These are phyloP conservation scores for Leishmania aethiopica DNA, from an alignment of 208 protist species.

Conservation along the genomic window DNA sequence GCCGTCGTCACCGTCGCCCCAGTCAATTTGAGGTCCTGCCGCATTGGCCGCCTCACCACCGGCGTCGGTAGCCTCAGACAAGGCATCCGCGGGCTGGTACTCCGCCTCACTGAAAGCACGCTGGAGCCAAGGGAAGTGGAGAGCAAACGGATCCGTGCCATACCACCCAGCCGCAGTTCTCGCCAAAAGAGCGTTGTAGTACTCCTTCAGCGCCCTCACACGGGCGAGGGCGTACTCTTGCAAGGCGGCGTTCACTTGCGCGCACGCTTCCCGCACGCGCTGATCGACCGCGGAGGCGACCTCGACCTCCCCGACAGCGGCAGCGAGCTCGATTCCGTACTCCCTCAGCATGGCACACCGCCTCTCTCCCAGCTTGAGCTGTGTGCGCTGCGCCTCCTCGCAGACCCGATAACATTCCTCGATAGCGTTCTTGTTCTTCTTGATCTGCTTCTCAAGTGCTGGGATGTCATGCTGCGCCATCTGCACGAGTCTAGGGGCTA, in stretches of 20 bases:
- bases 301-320: constrained; percentile 4
- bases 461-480: constrained; percentile 76
- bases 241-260: constrained; percentile 31
- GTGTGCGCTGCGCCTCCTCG: constrained; percentile 49
- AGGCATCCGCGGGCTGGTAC: constrained; percentile 1
- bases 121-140: constrained; percentile 70
- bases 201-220: constrained; percentile 31
- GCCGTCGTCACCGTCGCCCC: constrained; percentile 52
- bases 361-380: constrained; percentile 38
- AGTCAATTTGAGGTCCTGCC: constrained; percentile 57
- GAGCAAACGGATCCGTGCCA: constrained; percentile 35
- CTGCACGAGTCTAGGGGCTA: constrained; percentile 61
- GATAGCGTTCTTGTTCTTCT: constrained; percentile 39
- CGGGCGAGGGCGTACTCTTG: constrained; percentile 31
- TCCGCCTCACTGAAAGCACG: constrained; percentile 32
- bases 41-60: constrained; percentile 7
- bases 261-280: constrained; percentile 34
- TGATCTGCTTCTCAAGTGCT: constrained; percentile 59
- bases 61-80: not conserved
- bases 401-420: constrained; percentile 61
- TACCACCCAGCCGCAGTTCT: constrained; percentile 40
- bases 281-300: constrained; percentile 43
- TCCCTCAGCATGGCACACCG: constrained; percentile 34
- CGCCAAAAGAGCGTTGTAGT: constrained; percentile 41
- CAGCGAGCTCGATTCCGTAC: constrained; percentile 38